A percentile compares a stretch with the other conserved stretches of the same genome.
These are phyloP conservation scores for Orbilia oligospora DNA, from an alignment of 2,329 filamentous ascomycete genomes.

Conservation along the genomic window DNA sequence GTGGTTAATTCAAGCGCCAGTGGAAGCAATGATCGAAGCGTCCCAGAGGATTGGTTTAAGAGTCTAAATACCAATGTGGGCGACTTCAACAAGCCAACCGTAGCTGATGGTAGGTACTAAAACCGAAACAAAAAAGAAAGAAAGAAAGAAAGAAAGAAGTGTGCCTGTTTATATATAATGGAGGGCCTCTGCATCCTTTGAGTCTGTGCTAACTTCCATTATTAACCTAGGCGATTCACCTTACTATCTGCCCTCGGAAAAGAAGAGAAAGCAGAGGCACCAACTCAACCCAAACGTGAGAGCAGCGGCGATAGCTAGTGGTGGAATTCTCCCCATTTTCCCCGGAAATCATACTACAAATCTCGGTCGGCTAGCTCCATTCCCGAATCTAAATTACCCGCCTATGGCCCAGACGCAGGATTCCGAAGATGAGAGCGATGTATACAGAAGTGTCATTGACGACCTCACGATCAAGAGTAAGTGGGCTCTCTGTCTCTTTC, in stretches of 20 bases:
- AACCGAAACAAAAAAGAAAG: background rate
- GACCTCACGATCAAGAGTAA: conserved; percentile 87
- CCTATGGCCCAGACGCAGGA: conserved; percentile 52
- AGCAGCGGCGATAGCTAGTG: conserved; percentile 23
- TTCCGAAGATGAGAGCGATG: conserved; percentile 71
- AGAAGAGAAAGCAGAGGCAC: conserved; percentile 60
- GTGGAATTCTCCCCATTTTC: conserved; percentile 5
- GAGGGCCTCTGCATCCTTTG: conserved; percentile 51
- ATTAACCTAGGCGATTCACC: conserved; percentile 66
- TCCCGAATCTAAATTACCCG: conserved; percentile 44
- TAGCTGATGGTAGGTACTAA: conserved; percentile 59
- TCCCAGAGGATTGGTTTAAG: conserved; percentile 64
- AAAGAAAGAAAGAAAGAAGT: conserved; percentile 4
- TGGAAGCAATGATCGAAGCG: conserved; percentile 55
- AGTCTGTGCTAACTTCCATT: conserved; percentile 41
- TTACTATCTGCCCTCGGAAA: conserved; percentile 65
- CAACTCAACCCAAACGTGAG: conserved; percentile 60
- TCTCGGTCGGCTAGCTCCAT: conserved; percentile 37
- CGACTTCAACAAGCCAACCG: conserved; percentile 62
- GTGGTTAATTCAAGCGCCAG: conserved; percentile 46
- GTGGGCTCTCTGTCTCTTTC: conserved; percentile 18
- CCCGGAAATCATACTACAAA: conserved; percentile 25
- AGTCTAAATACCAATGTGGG: conserved; percentile 63
- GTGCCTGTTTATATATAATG: conserved; percentile 58
- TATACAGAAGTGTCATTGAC: conserved; percentile 86